Base-by-base conservation (phyloP, 208 protist species). In the Sergeia podlipaevii region DNA sequence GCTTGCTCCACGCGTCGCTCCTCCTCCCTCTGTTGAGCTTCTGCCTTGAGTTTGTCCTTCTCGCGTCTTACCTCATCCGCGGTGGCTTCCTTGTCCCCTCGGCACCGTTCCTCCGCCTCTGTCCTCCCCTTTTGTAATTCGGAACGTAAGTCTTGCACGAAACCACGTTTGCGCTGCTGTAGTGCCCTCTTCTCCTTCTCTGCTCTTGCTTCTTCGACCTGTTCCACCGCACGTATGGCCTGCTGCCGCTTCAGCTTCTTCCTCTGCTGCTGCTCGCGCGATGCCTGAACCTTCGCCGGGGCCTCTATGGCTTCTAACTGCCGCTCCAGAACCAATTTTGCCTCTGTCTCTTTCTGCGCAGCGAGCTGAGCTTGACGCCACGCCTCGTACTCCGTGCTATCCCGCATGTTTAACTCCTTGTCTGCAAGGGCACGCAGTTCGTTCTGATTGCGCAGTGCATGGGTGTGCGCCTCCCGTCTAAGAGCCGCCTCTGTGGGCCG, bases 401-500 rank as follows among this genome's bases (percentile, higher is more conserved):
- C 70, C 37, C 52, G 70, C 37, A 73, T 70, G 11, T 39, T 50
- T 28, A 60, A 48, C 68, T 84, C 86, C 51, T 81, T 47, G 42
- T 81, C 64, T 20, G 34, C 42, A 49, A 90, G 61, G 18, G 36
- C 51, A 41, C 53, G 37, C 48, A 74, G 61, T 30, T 74, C 47
- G 17, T 76, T 65, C 4, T 71, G 65, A 23, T 59, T 52, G 24
- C 65, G 61, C 34, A 65, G 61, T 21, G 74, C 62, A 36, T 80
- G 71, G 39, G 60, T 66, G 44, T 71, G 51, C 26, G 70, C 80
- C 65, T 93, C 85, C 11, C 85, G 76, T 26, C 62, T 55, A 47
- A 93, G 55, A 5, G 80, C 63, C 10, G 68, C 78, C 13, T 53
- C 69, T 11, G 81, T 93, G 34, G 57, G 68, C 5, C 62, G 70